These are phyloP conservation scores for Aureobasidium pullulans DNA, from an alignment of 2,329 filamentous ascomycete species.

Conservation along the genomic window DNA sequence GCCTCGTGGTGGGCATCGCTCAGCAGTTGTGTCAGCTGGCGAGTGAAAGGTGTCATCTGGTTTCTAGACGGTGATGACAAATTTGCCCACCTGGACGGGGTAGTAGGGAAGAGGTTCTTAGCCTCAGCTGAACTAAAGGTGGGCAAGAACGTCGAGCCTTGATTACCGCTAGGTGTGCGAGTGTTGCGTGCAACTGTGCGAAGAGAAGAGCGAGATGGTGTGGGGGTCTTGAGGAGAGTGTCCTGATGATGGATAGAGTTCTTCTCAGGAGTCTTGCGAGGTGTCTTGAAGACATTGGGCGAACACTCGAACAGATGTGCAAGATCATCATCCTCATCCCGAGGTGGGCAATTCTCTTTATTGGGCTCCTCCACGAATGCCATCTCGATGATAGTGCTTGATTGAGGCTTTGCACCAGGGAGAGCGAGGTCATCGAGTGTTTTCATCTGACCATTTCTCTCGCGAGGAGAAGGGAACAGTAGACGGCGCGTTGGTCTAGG, in stretches of 20 bases:
- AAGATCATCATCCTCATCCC: slow-evolving; percentile 40
- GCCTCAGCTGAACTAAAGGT: slow-evolving; percentile 25
- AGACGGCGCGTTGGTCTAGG: slow-evolving; percentile 60
- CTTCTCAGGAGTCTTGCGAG: slow-evolving; percentile 50
- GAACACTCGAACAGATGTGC: slow-evolving; percentile 61
- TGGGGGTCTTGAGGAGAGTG: slow-evolving; percentile 41
- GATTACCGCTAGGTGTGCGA: slow-evolving; percentile 21
- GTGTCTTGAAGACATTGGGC: slow-evolving; percentile 42
- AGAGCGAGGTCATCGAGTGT: slow-evolving; percentile 48
- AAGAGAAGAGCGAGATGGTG: slow-evolving; percentile 28
- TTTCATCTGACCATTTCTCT: slow-evolving; percentile 55
- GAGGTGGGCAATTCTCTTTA: slow-evolving; percentile 51
- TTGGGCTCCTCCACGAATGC: slow-evolving; percentile 35
- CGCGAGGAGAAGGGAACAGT: slow-evolving; percentile 69
- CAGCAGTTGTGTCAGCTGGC: slow-evolving; percentile 57
- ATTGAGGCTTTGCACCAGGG: slow-evolving; percentile 16
- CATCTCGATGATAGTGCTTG: slow-evolving; percentile 9
- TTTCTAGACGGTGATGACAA: slow-evolving; percentile 20
- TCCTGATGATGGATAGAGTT: slow-evolving; percentile 49
- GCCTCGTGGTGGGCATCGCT: slow-evolving; percentile 37
- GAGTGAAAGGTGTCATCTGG: slow-evolving; percentile 51
- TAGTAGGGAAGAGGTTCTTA: slow-evolving; percentile 20
- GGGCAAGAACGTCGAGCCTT: slow-evolving; percentile 29
- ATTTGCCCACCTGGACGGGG: slow-evolving; percentile 29
- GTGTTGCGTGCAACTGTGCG: slow-evolving; percentile 14